These are phyloP conservation scores for Fusarium marasasianum DNA, from an alignment of 2,329 filamentous ascomycete species.

Conservation along the genomic window DNA sequence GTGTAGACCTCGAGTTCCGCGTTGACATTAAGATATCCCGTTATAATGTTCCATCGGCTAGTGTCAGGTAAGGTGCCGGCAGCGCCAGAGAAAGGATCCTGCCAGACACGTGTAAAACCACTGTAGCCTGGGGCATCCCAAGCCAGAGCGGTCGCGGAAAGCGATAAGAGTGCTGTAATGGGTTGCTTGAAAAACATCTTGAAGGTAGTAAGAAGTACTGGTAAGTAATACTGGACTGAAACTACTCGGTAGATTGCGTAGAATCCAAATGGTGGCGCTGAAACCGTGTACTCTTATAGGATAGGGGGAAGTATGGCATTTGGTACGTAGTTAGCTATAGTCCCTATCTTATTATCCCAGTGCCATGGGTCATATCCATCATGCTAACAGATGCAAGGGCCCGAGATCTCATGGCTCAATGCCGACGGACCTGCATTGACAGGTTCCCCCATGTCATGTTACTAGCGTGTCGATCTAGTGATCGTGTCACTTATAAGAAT, in stretches of 20 bases:
- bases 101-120: slow-evolving; percentile 55
- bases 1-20: slow-evolving; percentile 60
- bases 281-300: not conserved
- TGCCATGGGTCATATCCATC: not conserved
- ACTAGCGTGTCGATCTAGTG: not conserved
- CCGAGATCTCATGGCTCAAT: not conserved
- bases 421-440: not conserved
- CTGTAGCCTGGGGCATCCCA: slow-evolving; percentile 49
- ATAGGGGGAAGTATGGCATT: not conserved
- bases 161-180: not conserved
- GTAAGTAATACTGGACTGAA: not conserved
- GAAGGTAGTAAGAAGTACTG: not conserved
- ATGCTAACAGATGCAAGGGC: not conserved
- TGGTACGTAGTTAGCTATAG: not conserved
- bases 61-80: slow-evolving; percentile 50
- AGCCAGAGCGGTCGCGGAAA: not conserved
- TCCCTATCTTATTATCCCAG: not conserved
- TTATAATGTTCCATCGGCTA: slow-evolving; percentile 57
- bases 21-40: slow-evolving; percentile 54
- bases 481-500: not conserved
- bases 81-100: slow-evolving; percentile 55
- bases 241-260: not conserved
- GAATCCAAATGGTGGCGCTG: not conserved
- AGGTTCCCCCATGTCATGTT: not conserved
- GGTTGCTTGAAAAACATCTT: slow-evolving; percentile 10